Evolutionary conservation across 164 flowering plant genomes (phyloP).

Genomic region (Annona squamosa): DNA sequence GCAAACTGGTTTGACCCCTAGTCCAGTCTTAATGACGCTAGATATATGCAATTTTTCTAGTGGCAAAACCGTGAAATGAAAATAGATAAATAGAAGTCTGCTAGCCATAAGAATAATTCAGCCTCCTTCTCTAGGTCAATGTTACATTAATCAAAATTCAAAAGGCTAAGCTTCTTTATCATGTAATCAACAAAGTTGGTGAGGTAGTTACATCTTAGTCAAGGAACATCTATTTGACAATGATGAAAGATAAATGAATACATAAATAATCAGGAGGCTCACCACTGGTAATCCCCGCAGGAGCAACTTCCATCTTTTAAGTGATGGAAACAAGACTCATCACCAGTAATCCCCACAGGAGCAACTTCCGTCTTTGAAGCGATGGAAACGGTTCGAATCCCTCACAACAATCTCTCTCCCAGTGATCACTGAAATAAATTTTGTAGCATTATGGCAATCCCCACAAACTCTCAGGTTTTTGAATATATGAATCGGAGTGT

Average conservation of each 20-base stretch:
- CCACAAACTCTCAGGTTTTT: conserved; percentile 67
- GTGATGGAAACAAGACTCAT: conserved; percentile 29
- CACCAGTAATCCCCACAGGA: conserved; percentile 60
- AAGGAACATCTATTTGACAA: background rate
- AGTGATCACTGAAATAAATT: conserved; percentile 38
- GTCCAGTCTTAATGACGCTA: too few species aligned
- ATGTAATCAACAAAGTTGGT: background rate
- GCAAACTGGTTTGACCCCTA: too few species aligned
- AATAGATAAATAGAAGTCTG: too few species aligned
- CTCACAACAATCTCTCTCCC: conserved; percentile 53
- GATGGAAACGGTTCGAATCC: conserved; percentile 57
- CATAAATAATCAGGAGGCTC: background rate
- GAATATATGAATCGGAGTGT: conserved; percentile 39
- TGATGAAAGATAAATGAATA: background rate
- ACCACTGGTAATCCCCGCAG: conserved; percentile 51
- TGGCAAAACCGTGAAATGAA: too few species aligned
- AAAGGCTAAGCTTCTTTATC: background rate
- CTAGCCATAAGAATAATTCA: too few species aligned
- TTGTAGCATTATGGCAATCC: conserved; percentile 52
- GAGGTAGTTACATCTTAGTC: background rate
- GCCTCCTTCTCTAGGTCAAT: background rate
- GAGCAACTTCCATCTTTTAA: conserved; percentile 52
- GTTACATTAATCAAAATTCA: background rate
- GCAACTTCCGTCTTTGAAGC: conserved; percentile 47
- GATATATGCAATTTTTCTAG: too few species aligned